Percentiles rank a stretch among this genome's conserved stretches.
These are phyloP conservation scores for Agaricus blazei DNA, from an alignment of 768 basidiomycete genomes.

Conservation along the genomic window DNA sequence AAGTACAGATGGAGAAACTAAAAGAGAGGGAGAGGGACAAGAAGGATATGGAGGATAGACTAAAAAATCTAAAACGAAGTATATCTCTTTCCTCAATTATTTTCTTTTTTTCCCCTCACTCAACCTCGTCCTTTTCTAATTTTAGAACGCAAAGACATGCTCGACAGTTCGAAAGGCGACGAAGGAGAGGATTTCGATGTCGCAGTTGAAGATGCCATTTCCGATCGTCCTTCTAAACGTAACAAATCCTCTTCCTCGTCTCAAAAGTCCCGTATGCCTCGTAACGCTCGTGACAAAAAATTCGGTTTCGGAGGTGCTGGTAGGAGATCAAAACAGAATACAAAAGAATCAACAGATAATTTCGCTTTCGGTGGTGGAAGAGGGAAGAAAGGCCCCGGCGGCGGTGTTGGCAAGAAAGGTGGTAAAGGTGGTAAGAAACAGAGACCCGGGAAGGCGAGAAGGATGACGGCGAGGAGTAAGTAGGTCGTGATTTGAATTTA, in stretches of 20 bases:
- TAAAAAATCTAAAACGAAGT: constrained; percentile 91
- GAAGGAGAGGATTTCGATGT: constrained; percentile 73
- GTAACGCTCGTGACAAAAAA: constrained; percentile 68
- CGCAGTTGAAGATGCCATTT: constrained; percentile 84
- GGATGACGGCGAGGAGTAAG: constrained; percentile 34
- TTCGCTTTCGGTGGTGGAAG: constrained; percentile 45
- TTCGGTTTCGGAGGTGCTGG: constrained; percentile 76
- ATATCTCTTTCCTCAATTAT: constrained; percentile 20
- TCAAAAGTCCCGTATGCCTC: constrained; percentile 34
- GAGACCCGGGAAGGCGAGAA: constrained; percentile 56
- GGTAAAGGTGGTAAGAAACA: constrained; percentile 22
- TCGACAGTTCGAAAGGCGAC: constrained; percentile 41
- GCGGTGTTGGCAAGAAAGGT: constrained; percentile 18
- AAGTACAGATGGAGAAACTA: constrained; percentile 92
- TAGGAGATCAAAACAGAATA: constrained; percentile 76
- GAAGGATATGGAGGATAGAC: constrained; percentile 86
- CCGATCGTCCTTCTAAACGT: constrained; percentile 63
- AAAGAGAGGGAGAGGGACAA: constrained; percentile 86
- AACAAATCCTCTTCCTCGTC: constrained; percentile 25
- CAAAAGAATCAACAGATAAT: constrained; percentile 71
- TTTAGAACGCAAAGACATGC: constrained; percentile 78
- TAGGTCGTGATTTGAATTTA: not conserved
- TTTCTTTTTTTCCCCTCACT: not conserved
- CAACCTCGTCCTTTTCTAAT: not conserved
- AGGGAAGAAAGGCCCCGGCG: constrained; percentile 21